Conservation (phyloP, 2,329 filamentous ascomycete genomes). For the Metarhizium robertsii region DNA sequence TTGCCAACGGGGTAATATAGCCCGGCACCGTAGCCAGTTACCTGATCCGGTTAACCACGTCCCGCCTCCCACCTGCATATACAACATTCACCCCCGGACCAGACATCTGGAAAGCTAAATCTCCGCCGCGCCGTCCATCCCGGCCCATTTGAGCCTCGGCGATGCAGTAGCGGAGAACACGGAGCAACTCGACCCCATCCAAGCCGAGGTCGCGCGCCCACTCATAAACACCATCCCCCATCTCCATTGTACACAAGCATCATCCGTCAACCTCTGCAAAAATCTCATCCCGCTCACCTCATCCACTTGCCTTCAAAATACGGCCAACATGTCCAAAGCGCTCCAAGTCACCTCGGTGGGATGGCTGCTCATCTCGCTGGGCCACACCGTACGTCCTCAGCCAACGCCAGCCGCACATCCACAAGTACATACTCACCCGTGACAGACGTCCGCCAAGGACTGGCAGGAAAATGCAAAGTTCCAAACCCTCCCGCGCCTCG, state of each 20-base stretch:
- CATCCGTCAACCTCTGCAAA: not conserved
- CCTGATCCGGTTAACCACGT: too few relatives aligned
- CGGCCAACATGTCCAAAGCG: conserved; percentile 4
- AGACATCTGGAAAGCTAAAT: too few relatives aligned
- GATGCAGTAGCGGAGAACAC: not conserved
- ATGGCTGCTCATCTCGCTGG: conserved; percentile 10
- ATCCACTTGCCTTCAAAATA: not conserved
- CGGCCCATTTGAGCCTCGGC: not conserved
- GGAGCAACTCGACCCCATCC: not conserved
- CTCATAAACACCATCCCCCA: too few relatives aligned
- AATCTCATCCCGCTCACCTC: not conserved
- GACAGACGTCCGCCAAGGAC: conserved; percentile 7
- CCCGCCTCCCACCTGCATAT: too few relatives aligned
- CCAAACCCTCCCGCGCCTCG: conserved; percentile 4
- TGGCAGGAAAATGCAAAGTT: conserved; percentile 10
- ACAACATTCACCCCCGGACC: too few relatives aligned
- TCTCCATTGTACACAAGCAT: too few relatives aligned
- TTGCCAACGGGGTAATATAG: too few relatives aligned
- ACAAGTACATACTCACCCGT: not conserved
- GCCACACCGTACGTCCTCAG: conserved; percentile 6
- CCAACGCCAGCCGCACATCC: not conserved
- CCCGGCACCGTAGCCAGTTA: too few relatives aligned
- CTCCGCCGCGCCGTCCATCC: not conserved
- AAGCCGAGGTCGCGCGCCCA: too few relatives aligned
- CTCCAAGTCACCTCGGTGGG: conserved; percentile 6